These are phyloP conservation scores for Torrubiella hemipterigena DNA, from an alignment of 2,329 filamentous ascomycete genomes.

Conservation along the genomic window DNA sequence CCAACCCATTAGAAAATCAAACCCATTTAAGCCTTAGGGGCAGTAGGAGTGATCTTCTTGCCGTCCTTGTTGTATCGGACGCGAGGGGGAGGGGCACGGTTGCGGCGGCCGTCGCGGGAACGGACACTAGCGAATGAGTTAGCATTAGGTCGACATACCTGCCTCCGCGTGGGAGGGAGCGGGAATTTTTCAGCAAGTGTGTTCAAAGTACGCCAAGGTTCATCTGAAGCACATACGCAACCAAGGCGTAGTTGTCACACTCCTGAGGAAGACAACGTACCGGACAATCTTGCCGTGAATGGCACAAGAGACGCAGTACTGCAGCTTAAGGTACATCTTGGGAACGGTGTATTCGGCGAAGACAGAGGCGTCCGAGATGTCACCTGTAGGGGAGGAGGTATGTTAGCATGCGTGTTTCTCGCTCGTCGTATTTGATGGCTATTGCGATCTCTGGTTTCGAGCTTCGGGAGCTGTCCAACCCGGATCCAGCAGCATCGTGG, in stretches of 20 bases:
- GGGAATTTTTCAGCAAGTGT: conserved; percentile 16
- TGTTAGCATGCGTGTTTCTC: conserved; percentile 5
- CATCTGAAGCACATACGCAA: conserved; percentile 41
- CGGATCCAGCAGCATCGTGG: conserved; percentile 9
- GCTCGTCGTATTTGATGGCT: not conserved
- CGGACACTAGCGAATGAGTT: conserved; percentile 63
- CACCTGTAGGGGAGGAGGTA: conserved; percentile 50
- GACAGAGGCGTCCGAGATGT: conserved; percentile 99
- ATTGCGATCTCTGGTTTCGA: conserved; percentile 5
- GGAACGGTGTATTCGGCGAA: conserved; percentile 98
- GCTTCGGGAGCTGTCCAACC: conserved; percentile 1
- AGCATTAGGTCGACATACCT: conserved; percentile 22
- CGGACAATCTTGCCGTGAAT: conserved; percentile 99
- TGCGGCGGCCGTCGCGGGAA: conserved; percentile 91
- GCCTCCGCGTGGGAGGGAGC: conserved; percentile 10
- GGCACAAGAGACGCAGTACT: conserved; percentile 99
- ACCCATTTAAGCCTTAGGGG: conserved; percentile 24
- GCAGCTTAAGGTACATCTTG: conserved; percentile 99
- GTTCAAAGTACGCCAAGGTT: conserved; percentile 44
- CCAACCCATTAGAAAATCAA: conserved; percentile 19
- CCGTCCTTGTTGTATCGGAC: conserved; percentile 99
- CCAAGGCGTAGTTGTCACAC: conserved; percentile 43
- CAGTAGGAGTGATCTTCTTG: conserved; percentile 93
- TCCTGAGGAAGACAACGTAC: conserved; percentile 59
- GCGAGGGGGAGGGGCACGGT: conserved; percentile 94